These are phyloP conservation scores for Pleurotus platypus DNA, from an alignment of 768 basidiomycete species.

Conservation along the genomic window DNA sequence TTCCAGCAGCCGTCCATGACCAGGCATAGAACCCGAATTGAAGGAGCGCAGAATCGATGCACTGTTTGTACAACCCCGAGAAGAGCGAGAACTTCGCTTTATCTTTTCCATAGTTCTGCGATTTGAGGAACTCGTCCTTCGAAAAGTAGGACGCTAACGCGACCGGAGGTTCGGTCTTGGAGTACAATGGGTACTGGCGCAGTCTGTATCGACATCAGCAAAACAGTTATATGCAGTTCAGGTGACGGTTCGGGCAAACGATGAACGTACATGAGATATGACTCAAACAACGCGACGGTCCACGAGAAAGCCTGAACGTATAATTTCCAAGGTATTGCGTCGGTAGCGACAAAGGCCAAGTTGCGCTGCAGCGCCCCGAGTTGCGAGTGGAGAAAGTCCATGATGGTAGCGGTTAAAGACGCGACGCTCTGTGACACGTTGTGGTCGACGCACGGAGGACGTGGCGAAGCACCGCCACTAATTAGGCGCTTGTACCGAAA, in stretches of 20 bases:
- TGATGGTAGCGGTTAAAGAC: constrained; percentile 17
- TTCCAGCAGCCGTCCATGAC: constrained; percentile 72
- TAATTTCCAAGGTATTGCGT: constrained; percentile 76
- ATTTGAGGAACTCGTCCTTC: constrained; percentile 75
- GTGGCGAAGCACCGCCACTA: constrained; percentile 2
- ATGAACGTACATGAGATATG: constrained; percentile 73
- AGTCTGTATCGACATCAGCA: constrained; percentile 32
- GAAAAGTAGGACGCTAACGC: constrained; percentile 69
- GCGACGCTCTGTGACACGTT: constrained; percentile 9
- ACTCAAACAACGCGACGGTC: constrained; percentile 80
- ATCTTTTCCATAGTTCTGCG: constrained; percentile 87
- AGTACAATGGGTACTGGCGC: constrained; percentile 85
- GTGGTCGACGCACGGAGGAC: neutral
- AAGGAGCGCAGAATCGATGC: constrained; percentile 65
- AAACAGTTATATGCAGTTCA: neutral
- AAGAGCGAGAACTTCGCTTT: constrained; percentile 82
- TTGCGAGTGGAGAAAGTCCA: constrained; percentile 63
- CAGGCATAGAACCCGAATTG: constrained; percentile 79
- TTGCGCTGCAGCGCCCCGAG: constrained; percentile 54
- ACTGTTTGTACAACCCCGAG: constrained; percentile 71
- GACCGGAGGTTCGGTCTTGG: constrained; percentile 66
- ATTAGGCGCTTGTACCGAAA: neutral
- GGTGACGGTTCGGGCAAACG: neutral
- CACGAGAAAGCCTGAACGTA: constrained; percentile 80
- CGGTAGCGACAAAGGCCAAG: constrained; percentile 68